These are phyloP conservation scores for Fusarium robinianum DNA, from an alignment of 2,329 filamentous ascomycete species.

Conservation along the genomic window DNA sequence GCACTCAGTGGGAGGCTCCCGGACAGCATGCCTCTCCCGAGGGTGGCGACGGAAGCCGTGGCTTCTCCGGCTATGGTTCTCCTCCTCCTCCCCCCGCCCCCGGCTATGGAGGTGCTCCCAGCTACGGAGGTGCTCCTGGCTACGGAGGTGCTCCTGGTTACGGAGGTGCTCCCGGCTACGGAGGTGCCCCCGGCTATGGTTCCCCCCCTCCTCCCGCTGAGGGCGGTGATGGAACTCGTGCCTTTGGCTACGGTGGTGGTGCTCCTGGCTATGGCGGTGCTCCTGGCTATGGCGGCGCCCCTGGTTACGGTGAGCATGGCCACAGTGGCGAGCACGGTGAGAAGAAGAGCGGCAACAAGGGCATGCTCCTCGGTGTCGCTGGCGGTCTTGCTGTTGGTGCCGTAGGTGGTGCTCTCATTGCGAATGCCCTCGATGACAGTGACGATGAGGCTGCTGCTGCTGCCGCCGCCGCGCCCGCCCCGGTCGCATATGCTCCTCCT, in stretches of 20 bases:
- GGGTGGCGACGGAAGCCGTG: no score
- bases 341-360: constrained; percentile 53
- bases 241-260: constrained; percentile 8
- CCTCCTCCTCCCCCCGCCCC: constrained; percentile 32
- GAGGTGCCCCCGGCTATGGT: constrained; percentile 20
- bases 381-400: constrained; percentile 63
- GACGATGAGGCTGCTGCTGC: constrained; percentile 28
- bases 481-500: constrained; percentile 1
- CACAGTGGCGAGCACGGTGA: constrained; percentile 26
- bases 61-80: constrained; percentile 9
- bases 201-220: constrained; percentile 16
- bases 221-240: constrained; percentile 13
- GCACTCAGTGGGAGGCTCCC: constrained; percentile 67
- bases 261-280: constrained; percentile 2
- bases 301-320: constrained; percentile 21
- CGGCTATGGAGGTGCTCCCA: constrained; percentile 20
- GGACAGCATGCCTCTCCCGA: constrained; percentile 37
- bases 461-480: constrained; percentile 11
- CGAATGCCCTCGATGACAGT: constrained; percentile 52
- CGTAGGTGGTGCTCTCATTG: constrained; percentile 61
- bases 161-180: constrained; percentile 10
- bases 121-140: constrained; percentile 7
- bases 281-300: constrained; percentile 14
- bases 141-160: constrained; percentile 11
- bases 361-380: constrained; percentile 61